A percentile compares a stretch with the other conserved stretches of the same genome.
Evolutionary conservation across 1,284 basidiomycete genomes (phyloP).

Genomic region (Ustilago tritici): DNA sequence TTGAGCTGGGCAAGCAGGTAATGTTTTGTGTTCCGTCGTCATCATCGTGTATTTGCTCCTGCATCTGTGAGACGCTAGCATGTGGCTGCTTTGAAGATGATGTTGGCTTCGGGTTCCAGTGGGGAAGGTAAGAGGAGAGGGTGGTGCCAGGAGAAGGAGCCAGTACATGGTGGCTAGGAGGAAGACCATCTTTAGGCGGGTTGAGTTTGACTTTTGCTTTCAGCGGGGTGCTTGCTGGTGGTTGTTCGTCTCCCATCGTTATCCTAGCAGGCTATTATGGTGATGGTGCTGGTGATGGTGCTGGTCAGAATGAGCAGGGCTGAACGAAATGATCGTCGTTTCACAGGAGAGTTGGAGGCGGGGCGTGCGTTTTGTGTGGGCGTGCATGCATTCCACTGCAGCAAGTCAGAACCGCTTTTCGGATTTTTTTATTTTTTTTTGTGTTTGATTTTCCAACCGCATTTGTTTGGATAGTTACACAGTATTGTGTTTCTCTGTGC

Average conservation of each 20-base stretch:
- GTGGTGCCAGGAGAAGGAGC: constrained; percentile 50
- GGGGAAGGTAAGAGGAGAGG: constrained; percentile 45
- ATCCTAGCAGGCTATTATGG: not conserved
- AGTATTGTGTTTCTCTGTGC: not conserved
- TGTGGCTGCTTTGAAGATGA: not conserved
- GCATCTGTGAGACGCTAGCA: not conserved
- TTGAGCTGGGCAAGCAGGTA: constrained; percentile 33
- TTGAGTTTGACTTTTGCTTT: constrained; percentile 22
- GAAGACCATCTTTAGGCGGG: constrained; percentile 19
- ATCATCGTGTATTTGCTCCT: not conserved
- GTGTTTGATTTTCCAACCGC: constrained; percentile 1
- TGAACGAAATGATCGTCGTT: not conserved
- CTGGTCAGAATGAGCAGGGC: not conserved
- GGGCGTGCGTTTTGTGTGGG: constrained; percentile 2
- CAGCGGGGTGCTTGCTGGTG: constrained; percentile 8
- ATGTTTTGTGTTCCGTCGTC: constrained; percentile 1
- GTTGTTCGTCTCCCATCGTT: constrained; percentile 3
- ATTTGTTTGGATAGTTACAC: not conserved
- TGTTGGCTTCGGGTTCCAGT: constrained; percentile 41
- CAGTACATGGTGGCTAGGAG: constrained; percentile 48
- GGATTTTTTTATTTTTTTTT: constrained; percentile 1
- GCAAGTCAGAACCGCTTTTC: not conserved
- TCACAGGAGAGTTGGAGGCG: constrained; percentile 5
- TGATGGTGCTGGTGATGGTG: not conserved
- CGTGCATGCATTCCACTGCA: constrained; percentile 8